These are phyloP conservation scores for Penicillium decumbens DNA, from an alignment of 2,329 filamentous ascomycete genomes.

Conservation along the genomic window DNA sequence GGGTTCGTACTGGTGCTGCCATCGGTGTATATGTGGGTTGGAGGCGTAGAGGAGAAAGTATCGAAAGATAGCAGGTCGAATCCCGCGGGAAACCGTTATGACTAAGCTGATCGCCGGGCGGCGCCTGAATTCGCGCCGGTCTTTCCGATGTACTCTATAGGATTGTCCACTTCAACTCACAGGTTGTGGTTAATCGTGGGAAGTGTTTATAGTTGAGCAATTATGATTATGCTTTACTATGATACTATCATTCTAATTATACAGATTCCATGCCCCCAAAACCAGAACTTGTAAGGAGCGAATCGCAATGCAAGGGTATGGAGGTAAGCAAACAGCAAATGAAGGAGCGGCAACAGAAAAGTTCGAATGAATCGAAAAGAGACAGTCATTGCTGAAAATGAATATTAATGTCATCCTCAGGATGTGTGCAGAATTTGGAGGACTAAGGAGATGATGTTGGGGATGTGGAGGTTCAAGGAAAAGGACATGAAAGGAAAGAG, in stretches of 20 bases:
- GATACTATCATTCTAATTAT: constrained; percentile 16
- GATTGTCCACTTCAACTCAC: background rate
- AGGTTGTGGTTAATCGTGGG: no score
- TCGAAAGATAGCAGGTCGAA: constrained; percentile 19
- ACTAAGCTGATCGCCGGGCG: constrained; percentile 9
- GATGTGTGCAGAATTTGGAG: constrained; percentile 1
- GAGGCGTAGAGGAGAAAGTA: background rate
- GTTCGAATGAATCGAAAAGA: constrained; percentile 4
- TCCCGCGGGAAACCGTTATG: constrained; percentile 29
- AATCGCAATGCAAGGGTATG: constrained; percentile 27
- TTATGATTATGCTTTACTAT: constrained; percentile 22
- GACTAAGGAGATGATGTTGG: background rate
- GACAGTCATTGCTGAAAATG: constrained; percentile 2
- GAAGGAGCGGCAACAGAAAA: constrained; percentile 3
- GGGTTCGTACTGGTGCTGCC: constrained; percentile 31
- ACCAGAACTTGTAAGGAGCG: constrained; percentile 7
- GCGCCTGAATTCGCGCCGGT: background rate
- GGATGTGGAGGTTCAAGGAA: background rate
- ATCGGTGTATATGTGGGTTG: constrained; percentile 22
- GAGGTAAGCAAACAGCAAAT: constrained; percentile 3
- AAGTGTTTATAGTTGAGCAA: constrained; percentile 5
- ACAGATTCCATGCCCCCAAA: constrained; percentile 4
- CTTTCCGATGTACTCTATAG: background rate
- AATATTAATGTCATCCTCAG: background rate
- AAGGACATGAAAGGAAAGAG: constrained; percentile 2